Conservation (phyloP, 1,284 basidiomycete genomes). For the Ustilago hordei region DNA sequence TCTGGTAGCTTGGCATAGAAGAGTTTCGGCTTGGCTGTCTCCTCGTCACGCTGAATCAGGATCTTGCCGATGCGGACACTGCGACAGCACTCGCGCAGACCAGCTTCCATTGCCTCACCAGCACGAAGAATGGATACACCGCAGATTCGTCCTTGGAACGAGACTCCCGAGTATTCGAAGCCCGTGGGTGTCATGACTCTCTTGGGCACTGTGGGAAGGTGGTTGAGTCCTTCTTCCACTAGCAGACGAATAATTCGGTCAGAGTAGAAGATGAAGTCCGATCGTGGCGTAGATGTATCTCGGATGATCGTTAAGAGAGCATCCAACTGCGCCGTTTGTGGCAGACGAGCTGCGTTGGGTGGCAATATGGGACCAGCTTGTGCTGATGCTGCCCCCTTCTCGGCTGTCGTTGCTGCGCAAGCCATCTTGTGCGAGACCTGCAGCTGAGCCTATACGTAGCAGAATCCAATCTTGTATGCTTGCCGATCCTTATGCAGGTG, state of each 20-base stretch:
- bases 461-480: background rate
- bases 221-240: slow-evolving; percentile 85
- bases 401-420: slow-evolving; percentile 11
- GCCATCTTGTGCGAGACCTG: slow-evolving; percentile 21
- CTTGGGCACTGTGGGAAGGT: slow-evolving; percentile 76
- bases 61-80: slow-evolving; percentile 64
- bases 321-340: slow-evolving; percentile 82
- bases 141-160: slow-evolving; percentile 65
- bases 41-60: slow-evolving; percentile 71
- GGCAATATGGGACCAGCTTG: slow-evolving; percentile 72
- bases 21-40: slow-evolving; percentile 66
- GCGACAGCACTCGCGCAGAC: slow-evolving; percentile 88
- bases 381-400: slow-evolving; percentile 22
- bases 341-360: slow-evolving; percentile 83
- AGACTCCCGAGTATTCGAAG: slow-evolving; percentile 74
- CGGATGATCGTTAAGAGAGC: slow-evolving; percentile 95
- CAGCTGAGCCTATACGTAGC: too few relatives aligned
- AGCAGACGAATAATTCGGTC: slow-evolving; percentile 76
- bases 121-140: slow-evolving; percentile 70
- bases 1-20: slow-evolving; percentile 83
- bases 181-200: slow-evolving; percentile 72
- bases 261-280: slow-evolving; percentile 97
- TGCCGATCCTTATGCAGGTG: background rate
- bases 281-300: slow-evolving; percentile 73
- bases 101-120: slow-evolving; percentile 73